Percentiles rank a stretch among this genome's conserved stretches.
Conservation (phyloP, 192 early-diverging fungal genomes). For the Globomyces pollinis-pini region DNA sequence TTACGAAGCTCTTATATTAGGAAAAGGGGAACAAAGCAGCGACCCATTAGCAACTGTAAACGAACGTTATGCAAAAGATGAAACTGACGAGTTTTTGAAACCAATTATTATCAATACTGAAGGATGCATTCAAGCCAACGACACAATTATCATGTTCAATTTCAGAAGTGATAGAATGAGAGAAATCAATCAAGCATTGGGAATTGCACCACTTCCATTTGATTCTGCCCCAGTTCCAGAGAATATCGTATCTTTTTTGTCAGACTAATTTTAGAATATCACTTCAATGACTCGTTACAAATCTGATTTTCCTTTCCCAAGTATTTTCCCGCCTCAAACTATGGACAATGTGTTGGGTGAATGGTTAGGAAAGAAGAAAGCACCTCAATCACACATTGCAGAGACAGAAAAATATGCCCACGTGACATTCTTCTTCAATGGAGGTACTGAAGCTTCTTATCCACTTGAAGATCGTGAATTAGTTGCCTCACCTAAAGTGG, state of each 20-base stretch:
- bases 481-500: constrained; percentile 88
- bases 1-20: constrained; percentile 82
- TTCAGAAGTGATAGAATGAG: constrained; percentile 98
- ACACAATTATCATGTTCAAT: constrained; percentile 97
- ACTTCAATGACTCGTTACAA: constrained; percentile 98
- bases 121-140: constrained; percentile 75
- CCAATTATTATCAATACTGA: constrained; percentile 82
- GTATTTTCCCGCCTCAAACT: constrained; percentile 90
- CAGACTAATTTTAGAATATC: no score
- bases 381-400: constrained; percentile 92
- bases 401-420: constrained; percentile 99
- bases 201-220: constrained; percentile 78
- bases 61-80: constrained; percentile 74
- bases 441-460: constrained; percentile 92
- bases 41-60: constrained; percentile 65
- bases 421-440: constrained; percentile 99
- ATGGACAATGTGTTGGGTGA: constrained; percentile 99
- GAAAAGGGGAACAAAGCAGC: constrained; percentile 49
- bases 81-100: constrained; percentile 99
- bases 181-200: constrained; percentile 76
- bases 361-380: constrained; percentile 81
- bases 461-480: constrained; percentile 79
- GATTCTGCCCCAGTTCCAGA: constrained; percentile 66
- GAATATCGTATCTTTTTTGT: no score
- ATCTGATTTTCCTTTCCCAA: constrained; percentile 89